A percentile compares a stretch with the other conserved stretches of the same genome.
phyloP scores from a whole-genome alignment of 495 filamentous ascomycete species.

The Collariella sp. region DNA sequence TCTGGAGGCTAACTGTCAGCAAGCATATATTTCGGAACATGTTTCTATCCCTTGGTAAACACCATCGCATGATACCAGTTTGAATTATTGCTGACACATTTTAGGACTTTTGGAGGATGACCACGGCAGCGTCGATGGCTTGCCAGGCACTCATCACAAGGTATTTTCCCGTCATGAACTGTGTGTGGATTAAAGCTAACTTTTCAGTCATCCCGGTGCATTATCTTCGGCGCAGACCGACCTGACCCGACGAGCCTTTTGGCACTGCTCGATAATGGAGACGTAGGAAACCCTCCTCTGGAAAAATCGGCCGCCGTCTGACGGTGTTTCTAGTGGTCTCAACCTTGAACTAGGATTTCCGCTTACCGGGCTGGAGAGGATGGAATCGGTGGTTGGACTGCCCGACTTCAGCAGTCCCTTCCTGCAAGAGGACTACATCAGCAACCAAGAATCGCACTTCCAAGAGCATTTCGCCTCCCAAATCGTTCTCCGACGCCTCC shows the following conservation, averaged over 20 bases:
- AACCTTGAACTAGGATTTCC: conserved; percentile 50
- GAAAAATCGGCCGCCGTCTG: neutral
- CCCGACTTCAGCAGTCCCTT: conserved; percentile 43
- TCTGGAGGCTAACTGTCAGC: conserved; percentile 4
- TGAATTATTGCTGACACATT: conserved; percentile 8
- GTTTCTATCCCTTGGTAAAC: conserved; percentile 41
- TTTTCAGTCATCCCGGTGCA: conserved; percentile 36
- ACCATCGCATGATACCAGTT: neutral
- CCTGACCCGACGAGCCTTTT: conserved; percentile 47
- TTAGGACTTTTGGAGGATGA: conserved; percentile 52
- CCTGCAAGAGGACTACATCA: conserved; percentile 39
- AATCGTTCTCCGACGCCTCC: conserved; percentile 46
- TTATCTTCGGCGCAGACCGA: conserved; percentile 41
- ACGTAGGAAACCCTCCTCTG: conserved; percentile 30
- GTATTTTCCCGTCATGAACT: too few relatives aligned
- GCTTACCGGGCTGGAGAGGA: conserved; percentile 42
- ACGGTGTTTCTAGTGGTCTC: conserved; percentile 30
- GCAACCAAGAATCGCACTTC: conserved; percentile 43
- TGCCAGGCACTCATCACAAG: conserved; percentile 46
- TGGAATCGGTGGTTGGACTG: conserved; percentile 43
- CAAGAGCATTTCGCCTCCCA: conserved; percentile 51
- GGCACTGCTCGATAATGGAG: conserved; percentile 52
- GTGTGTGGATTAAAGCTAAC: too few relatives aligned
- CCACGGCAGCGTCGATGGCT: conserved; percentile 43
- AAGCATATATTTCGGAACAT: conserved; percentile 47